A percentile compares a stretch with the other conserved stretches of the same genome.
Conservation (phyloP, 495 filamentous ascomycete species). For the Penicillium atrosanguineum region DNA sequence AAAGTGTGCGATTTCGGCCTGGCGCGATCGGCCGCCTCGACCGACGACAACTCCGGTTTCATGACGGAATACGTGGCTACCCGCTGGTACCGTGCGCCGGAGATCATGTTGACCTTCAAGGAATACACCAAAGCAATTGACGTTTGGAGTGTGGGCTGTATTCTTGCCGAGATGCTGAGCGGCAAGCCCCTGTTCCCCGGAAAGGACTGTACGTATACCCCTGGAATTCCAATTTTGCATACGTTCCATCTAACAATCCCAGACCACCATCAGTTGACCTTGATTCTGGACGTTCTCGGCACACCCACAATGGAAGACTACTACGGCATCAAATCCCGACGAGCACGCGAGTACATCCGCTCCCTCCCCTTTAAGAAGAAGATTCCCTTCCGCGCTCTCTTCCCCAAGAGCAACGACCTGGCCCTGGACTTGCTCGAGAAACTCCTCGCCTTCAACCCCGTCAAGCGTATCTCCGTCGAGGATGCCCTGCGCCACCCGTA, state of each 20-base stretch:
- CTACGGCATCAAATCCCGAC: conserved; percentile 98
- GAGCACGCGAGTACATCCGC: conserved; percentile 97
- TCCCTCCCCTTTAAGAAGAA: conserved; percentile 99
- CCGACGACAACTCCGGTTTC: conserved; percentile 98
- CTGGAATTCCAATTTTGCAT: neutral
- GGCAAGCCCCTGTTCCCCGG: conserved; percentile 98
- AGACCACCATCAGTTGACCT: conserved; percentile 98
- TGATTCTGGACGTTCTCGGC: conserved; percentile 96
- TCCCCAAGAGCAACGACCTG: conserved; percentile 93
- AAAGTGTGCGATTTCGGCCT: conserved; percentile 99
- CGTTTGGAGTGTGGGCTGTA: conserved; percentile 99
- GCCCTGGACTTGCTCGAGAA: conserved; percentile 94
- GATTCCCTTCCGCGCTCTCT: conserved; percentile 94
- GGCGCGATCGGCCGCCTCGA: conserved; percentile 86
- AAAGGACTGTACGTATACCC: conserved; percentile 81
- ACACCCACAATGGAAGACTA: conserved; percentile 99
- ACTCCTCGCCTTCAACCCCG: conserved; percentile 95
- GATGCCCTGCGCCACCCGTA: conserved; percentile 97
- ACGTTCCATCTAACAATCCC: neutral
- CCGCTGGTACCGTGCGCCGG: conserved; percentile 97
- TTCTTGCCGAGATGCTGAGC: conserved; percentile 99
- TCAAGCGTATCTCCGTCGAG: conserved; percentile 97
- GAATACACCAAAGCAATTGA: conserved; percentile 99
- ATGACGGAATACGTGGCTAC: conserved; percentile 99
- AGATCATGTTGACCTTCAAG: conserved; percentile 99